Evolutionary conservation across 805 yeast genomes (phyloP).

Genomic region (Kodamaea nitidulidarum): DNA sequence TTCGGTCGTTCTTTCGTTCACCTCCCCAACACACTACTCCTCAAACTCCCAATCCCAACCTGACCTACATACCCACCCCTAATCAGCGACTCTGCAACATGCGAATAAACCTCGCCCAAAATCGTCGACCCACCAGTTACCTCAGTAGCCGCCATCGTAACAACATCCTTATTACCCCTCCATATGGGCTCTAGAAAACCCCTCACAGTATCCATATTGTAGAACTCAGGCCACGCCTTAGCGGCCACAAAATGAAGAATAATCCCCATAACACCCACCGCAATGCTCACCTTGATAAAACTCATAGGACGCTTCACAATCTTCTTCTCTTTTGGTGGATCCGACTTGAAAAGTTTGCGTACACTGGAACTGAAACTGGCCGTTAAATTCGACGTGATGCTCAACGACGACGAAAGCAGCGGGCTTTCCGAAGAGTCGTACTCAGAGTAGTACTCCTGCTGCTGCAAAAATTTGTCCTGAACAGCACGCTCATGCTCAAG

Average conservation of each 20-base stretch:
- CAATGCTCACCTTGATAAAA: constrained; percentile 31
- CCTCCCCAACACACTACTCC: constrained; percentile 22
- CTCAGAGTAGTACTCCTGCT: constrained; percentile 20
- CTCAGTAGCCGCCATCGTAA: background rate
- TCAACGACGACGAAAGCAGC: constrained; percentile 35
- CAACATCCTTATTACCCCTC: constrained; percentile 1
- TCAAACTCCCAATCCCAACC: constrained; percentile 33
- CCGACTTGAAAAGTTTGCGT: constrained; percentile 23
- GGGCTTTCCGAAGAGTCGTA: constrained; percentile 11
- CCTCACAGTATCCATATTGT: constrained; percentile 3
- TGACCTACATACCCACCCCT: constrained; percentile 22
- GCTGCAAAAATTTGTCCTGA: constrained; percentile 20
- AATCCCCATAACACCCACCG: constrained; percentile 39
- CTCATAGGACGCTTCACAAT: constrained; percentile 4
- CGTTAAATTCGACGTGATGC: constrained; percentile 25
- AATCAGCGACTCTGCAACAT: constrained; percentile 17
- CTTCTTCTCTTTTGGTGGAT: constrained; percentile 11
- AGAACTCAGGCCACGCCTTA: constrained; percentile 17
- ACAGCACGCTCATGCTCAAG: constrained; percentile 22
- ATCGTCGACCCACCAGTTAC: background rate
- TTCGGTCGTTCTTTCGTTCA: no score
- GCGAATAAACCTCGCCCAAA: constrained; percentile 11
- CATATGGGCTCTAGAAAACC: constrained; percentile 2
- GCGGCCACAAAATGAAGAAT: constrained; percentile 31
- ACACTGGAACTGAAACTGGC: constrained; percentile 30